These are phyloP conservation scores for Pachysandra terminalis DNA, from an alignment of 164 flowering plant genomes.

Conservation along the genomic window DNA sequence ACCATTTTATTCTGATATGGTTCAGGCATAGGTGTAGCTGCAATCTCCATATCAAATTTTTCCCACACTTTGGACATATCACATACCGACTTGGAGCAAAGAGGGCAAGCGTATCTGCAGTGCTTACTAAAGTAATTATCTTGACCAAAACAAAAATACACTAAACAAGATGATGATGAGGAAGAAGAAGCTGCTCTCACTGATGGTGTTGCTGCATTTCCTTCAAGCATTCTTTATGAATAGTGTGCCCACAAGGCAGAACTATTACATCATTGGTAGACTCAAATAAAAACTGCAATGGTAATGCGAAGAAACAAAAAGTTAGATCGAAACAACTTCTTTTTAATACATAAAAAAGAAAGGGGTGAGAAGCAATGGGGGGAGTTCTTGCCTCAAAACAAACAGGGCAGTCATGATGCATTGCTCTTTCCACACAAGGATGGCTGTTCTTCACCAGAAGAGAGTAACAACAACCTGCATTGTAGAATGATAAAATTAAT, in stretches of 20 bases:
- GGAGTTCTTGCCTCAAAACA: slow-evolving; percentile 71
- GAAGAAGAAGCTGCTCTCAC: slow-evolving; percentile 41
- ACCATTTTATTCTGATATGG: slow-evolving; percentile 70
- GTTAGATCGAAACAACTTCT: not conserved
- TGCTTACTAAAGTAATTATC: not conserved
- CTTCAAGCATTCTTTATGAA: slow-evolving; percentile 74
- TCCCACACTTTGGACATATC: slow-evolving; percentile 98
- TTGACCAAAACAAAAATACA: not conserved
- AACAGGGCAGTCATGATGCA: slow-evolving; percentile 96
- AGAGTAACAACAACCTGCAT: slow-evolving; percentile 81
- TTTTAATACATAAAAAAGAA: not conserved
- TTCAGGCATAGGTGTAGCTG: slow-evolving; percentile 88
- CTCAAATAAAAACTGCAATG: slow-evolving; percentile 74
- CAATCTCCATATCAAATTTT: slow-evolving; percentile 77
- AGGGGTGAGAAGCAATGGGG: too few species aligned
- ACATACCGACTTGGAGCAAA: slow-evolving; percentile 91
- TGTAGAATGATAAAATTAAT: not conserved
- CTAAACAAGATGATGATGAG: not conserved
- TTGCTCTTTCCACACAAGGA: slow-evolving; percentile 93
- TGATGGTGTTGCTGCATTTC: slow-evolving; percentile 87
- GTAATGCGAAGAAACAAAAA: not conserved
- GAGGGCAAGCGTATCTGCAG: slow-evolving; percentile 85
- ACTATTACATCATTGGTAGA: slow-evolving; percentile 61
- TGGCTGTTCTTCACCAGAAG: slow-evolving; percentile 58
- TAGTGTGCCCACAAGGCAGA: slow-evolving; percentile 90